Evolutionary conservation across 371 early-diverging fungal species (phyloP).

Genomic region (Haplosporangium sp.): DNA sequence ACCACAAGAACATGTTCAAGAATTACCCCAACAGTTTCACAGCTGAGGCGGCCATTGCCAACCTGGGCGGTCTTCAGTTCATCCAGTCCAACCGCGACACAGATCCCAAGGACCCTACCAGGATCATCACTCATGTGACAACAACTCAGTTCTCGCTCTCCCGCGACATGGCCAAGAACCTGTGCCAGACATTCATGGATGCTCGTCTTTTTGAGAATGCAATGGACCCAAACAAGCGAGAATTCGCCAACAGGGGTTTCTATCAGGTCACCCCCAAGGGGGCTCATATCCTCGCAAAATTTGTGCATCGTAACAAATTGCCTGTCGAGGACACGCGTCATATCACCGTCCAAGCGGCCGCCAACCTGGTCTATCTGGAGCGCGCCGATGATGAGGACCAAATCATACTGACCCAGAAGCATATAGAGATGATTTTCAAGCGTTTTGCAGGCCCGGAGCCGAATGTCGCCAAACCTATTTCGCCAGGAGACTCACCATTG

Average conservation of each 20-base stretch:
- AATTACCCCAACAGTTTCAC: conserved; percentile 69
- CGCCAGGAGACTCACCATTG: not conserved
- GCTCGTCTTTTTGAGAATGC: conserved; percentile 67
- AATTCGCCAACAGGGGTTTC: conserved; percentile 65
- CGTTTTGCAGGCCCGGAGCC: conserved; percentile 54
- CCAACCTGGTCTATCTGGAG: conserved; percentile 44
- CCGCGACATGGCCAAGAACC: conserved; percentile 71
- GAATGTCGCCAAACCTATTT: conserved; percentile 15
- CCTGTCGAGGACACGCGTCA: conserved; percentile 35
- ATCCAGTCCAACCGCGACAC: conserved; percentile 64
- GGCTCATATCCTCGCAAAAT: conserved; percentile 63
- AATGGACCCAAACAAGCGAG: conserved; percentile 61
- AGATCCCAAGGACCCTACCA: conserved; percentile 70
- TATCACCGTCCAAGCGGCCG: conserved; percentile 34
- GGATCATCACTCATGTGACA: conserved; percentile 66
- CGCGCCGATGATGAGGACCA: conserved; percentile 53
- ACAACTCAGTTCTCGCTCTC: conserved; percentile 70
- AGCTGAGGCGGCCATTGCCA: conserved; percentile 69
- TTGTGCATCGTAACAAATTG: conserved; percentile 49
- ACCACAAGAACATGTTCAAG: conserved; percentile 65
- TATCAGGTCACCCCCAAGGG: conserved; percentile 73
- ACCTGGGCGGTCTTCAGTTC: conserved; percentile 64
- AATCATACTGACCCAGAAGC: conserved; percentile 32
- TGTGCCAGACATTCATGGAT: conserved; percentile 73
- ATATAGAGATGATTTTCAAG: conserved; percentile 49